Conservation (phyloP, 2,329 filamentous ascomycete species). For the Colletotrichum siamense region DNA sequence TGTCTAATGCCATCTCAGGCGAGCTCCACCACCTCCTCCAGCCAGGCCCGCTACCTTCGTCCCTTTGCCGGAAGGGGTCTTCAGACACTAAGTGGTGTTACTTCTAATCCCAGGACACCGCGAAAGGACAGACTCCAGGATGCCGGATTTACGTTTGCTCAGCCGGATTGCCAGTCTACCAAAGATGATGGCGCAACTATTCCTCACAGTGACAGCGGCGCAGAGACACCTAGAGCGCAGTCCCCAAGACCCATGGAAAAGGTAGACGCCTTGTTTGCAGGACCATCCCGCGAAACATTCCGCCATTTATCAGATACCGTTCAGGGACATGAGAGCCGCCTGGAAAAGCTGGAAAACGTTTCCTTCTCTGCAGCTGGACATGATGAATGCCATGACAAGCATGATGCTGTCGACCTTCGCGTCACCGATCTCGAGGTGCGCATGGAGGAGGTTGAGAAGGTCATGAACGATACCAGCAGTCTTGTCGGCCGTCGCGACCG, state of each 20-base stretch:
- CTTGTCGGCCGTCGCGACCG: conserved; percentile 39
- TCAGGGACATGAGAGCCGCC: conserved; percentile 65
- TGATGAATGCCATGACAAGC: conserved; percentile 72
- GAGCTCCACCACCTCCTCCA: conserved; percentile 57
- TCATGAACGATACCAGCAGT: conserved; percentile 52
- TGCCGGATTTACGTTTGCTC: background rate
- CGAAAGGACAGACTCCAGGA: conserved; percentile 34
- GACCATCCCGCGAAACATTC: conserved; percentile 41
- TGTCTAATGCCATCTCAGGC: conserved; percentile 58
- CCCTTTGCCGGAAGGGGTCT: conserved; percentile 63
- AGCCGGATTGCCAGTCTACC: conserved; percentile 22
- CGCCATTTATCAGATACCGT: conserved; percentile 57
- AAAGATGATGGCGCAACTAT: conserved; percentile 29
- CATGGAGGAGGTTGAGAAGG: conserved; percentile 64
- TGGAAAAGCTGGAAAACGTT: conserved; percentile 72
- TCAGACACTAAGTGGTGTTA: conserved; percentile 53
- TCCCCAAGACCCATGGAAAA: conserved; percentile 2
- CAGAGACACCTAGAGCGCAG: conserved; percentile 28
- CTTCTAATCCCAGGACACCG: conserved; percentile 35
- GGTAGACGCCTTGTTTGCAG: conserved; percentile 18
- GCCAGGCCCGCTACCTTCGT: conserved; percentile 54
- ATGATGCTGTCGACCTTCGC: conserved; percentile 71
- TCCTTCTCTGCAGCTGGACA: conserved; percentile 72
- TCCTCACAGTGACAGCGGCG: conserved; percentile 23
- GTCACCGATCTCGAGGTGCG: conserved; percentile 73